Evolutionary conservation across 2,329 filamentous ascomycete genomes (phyloP), one percentile per base, ranked within the genome.

Genomic region (Fusarium palustre): DNA sequence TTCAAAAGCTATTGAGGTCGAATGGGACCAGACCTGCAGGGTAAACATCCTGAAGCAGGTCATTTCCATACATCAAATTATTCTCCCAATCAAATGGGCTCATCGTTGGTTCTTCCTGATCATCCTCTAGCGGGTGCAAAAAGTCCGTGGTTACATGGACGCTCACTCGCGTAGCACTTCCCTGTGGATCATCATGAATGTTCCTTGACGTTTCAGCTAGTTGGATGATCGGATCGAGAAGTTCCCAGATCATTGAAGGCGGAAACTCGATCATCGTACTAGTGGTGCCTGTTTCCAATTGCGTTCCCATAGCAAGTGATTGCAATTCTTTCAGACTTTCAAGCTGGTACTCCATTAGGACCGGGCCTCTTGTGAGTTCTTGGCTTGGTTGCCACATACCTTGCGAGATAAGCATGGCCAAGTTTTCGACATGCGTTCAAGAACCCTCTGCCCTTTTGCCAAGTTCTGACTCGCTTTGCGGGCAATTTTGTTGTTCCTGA

Each of bases 61-160:
- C 57, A 16, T 25, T 36, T 16, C 41, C 47, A 33, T 25, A 47
- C 30, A 41, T 24, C 0, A 63, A 36, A 18, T 33, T 41, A 7
- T 62, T 20, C 7, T 63, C n/a, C 59, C 57, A 62, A 8, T 55
- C 46, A 6, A 47, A 10, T 11, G 39, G 13, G 16, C 18, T 25
- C 8, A 42, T 25, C 3, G 30, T 12, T 4, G 34, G 30, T 15
- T 60, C 41, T 1, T 22, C 24, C 3, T 63, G 41, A 13, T 63
- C 57, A 36, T 63, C 59, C 1, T 34, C 57, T 4, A 63, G 13
- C 33, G 59, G 59, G 9, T 63, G 59, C 5, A 63, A n/a, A n/a
- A 63, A 63, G 41, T 62, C 57, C 8, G 47, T 62, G 6, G 59
- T 63, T 6, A 63, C 57, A 31, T 63, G 59, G 25, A 63, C 55